Base-by-base conservation (phyloP, 768 basidiomycete species). In the Agrocybe chaxingu region DNA sequence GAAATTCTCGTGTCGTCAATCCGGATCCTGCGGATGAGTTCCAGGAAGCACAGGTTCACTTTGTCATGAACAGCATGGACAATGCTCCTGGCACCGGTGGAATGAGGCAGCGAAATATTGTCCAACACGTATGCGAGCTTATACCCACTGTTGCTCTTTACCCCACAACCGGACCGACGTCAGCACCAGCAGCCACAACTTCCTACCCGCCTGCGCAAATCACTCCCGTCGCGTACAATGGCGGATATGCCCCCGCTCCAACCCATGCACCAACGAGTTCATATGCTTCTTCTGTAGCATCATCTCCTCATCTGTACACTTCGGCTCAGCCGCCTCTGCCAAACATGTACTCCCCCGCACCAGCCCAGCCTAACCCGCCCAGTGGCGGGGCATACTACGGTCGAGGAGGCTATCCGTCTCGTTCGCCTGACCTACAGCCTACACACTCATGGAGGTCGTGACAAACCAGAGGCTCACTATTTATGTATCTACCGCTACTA, bases 11-110 rank as follows among this genome's bases (percentile, higher is more conserved):
- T 79, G 81, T 39, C 66, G 87, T 60, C 79, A 84, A 66, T 75
- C 87, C 57, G 74, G 82, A 68, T 71, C 84, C 47, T 76, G 82
- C 81, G 66, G 86, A 60, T 66, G 80, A 74, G 3, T 73, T 75
- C 32, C 87, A 89, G 59, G 92, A 95, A 55, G 83, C 91, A 2
- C 82, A 85, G 31, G 85, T 96, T 11, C 93, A 96, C 55, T 89
- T 85, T 6, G 91, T 93, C 24, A 92, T 92, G 86, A 85, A 85
- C 46, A 78, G 79, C 1, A 70, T 71, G 1, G 77, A 75, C 29
- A 72, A 81, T 0, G 63, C 68, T 2, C 67, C 69, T 32, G 62
- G 75, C 16, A 70, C 68, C 8, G 65, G 66, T 16, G 69, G 68
- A 0, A 60, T 64, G 46, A 62, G 65, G 30, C 61, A 72, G 18